Conservation (phyloP, 306 rosid genomes). For the Albizia julibrissin region DNA sequence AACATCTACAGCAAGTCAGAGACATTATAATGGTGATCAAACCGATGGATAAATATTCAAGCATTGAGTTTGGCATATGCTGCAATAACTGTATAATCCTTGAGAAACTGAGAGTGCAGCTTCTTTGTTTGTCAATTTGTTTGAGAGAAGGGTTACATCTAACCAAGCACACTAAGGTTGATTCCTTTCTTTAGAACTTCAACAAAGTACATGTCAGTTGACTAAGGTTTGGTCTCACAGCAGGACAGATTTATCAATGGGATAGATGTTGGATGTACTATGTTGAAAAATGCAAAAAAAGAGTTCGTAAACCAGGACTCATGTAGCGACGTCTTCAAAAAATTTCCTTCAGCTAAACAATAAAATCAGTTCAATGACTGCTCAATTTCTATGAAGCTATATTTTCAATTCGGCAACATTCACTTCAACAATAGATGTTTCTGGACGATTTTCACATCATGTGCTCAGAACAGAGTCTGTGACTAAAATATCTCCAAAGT, state of each 20-base stretch:
- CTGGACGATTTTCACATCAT: not conserved
- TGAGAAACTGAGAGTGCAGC: not conserved
- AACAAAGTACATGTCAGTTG: not conserved
- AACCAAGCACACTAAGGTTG: not conserved
- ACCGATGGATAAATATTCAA: not conserved
- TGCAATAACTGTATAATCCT: not conserved
- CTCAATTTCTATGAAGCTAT: not conserved
- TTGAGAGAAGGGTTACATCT: not conserved
- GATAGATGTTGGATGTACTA: not conserved
- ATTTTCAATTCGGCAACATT: not conserved
- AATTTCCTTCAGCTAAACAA: not conserved
- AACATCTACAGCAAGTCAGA: constrained; percentile 22
- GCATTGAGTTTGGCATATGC: not conserved
- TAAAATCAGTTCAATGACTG: not conserved
- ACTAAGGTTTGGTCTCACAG: not conserved
- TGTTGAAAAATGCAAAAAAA: not conserved
- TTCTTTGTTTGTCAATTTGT: not conserved
- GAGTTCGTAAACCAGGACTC: not conserved
- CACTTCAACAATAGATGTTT: not conserved
- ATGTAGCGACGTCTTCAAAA: not conserved
- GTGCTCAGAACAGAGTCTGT: not conserved
- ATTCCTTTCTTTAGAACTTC: not conserved
- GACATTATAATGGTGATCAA: constrained; percentile 13
- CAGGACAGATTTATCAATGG: not conserved
- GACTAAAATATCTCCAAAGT: not conserved